Evolutionary conservation across 176 grass and related monocot genomes (phyloP), one percentile per base, ranked within the genome.

Genomic region (Rhynchospora breviuscula): DNA sequence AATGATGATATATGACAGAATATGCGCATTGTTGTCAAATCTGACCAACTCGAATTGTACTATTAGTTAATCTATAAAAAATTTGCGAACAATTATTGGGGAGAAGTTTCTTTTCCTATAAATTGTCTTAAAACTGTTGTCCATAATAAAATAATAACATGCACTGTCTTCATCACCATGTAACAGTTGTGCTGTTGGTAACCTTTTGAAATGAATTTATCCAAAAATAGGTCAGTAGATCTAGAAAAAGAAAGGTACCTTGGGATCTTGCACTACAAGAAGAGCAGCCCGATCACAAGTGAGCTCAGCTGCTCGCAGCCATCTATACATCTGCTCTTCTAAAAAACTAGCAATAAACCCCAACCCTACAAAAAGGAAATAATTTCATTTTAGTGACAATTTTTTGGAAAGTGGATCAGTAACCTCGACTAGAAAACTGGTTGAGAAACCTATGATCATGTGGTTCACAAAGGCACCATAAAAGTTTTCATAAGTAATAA

Each of bases 231-330:
- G 21, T 31, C 8, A 29, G 12, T 26, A 54, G 48, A 76, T 7
- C 0, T 10, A 52, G 49, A 52, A 65, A 62, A 81, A 61, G 10
- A 66, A 84, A 60, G 56, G 79, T 91, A 98, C 95, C 87, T 94
- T 98, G 26, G 95, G 90, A 79, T 98, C 90, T 83, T 93, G 87
- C 25, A 90, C 92, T 25, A 94, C 95, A 56, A 98, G 92, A 86
- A 98, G 95, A 88, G 92, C 95, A 52, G 95, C 95, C 72, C 95
- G 87, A 47, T 98, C 95, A 68, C 95, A 98, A 59, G 92, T 98
- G 67, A 98, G 89, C 79, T 98, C 92, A 17, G 92, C 95, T 66
- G 95, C 95, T 76, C 92, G 83, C 23, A 98, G 90, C 95, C 95
- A 98, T 14, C 92, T 90, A 85, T 91, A 90, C 11, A 94, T 80